These are phyloP conservation scores for Hylodesmum podocarpum DNA, from an alignment of 306 rosid genomes.

Conservation along the genomic window DNA sequence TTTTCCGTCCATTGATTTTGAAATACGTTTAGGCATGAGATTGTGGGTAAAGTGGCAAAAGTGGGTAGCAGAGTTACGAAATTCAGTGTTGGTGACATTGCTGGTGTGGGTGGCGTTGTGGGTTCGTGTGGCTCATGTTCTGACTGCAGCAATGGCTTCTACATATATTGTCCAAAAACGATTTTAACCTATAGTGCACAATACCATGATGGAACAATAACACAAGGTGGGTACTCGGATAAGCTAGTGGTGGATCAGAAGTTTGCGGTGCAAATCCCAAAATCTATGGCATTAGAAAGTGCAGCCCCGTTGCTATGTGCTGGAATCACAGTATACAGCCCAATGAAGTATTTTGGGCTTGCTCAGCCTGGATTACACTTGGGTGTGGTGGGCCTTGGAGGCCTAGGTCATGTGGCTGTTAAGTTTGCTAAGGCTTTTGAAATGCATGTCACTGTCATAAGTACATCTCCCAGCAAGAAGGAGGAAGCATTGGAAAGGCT, in stretches of 20 bases:
- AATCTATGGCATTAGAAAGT: conserved; percentile 34
- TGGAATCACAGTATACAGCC: conserved; percentile 49
- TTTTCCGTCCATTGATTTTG: too few relatives aligned
- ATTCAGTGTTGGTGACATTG: conserved; percentile 49
- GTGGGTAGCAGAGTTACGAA: conserved; percentile 47
- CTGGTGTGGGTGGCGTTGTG: conserved; percentile 54
- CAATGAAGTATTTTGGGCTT: conserved; percentile 35
- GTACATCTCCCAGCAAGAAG: conserved; percentile 37
- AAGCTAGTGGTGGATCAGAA: conserved; percentile 21
- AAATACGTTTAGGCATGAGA: conserved; percentile 60
- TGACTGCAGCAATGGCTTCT: conserved; percentile 34
- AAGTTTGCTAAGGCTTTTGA: conserved; percentile 43
- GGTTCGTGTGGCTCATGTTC: conserved; percentile 47
- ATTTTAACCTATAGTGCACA: conserved; percentile 33
- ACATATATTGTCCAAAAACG: conserved; percentile 46
- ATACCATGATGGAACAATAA: conserved; percentile 40
- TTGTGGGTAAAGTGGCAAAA: conserved; percentile 47
- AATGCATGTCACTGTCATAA: conserved; percentile 40
- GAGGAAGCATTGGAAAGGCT: conserved; percentile 35
- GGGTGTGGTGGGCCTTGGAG: conserved; percentile 57
- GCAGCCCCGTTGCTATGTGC: conserved; percentile 32
- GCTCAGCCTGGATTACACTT: conserved; percentile 32
- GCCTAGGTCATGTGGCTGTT: conserved; percentile 47
- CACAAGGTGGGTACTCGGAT: conserved; percentile 38
- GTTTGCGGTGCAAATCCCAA: conserved; percentile 37